phyloP scores from a whole-genome alignment of 768 basidiomycete species.

The Tylopilus balloui region DNA sequence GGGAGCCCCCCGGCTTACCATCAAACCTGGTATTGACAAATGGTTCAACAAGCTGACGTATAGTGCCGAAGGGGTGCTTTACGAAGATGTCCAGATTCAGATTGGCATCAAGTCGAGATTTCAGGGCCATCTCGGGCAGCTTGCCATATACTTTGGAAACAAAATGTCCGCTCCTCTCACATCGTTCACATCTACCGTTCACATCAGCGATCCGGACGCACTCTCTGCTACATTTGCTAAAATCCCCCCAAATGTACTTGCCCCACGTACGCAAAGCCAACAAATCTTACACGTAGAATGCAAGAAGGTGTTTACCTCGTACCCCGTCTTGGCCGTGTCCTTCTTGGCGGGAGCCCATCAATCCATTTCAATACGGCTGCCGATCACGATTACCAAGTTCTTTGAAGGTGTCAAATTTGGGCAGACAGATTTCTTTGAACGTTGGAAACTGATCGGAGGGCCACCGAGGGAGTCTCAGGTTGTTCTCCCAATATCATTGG shows the following conservation, averaged over 20 bases:
- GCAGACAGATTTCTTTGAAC: conserved; percentile 87
- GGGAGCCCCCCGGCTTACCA: conserved; percentile 50
- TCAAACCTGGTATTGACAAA: conserved; percentile 72
- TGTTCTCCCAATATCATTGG: conserved; percentile 77
- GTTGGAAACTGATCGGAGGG: conserved; percentile 97
- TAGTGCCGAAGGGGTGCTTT: conserved; percentile 81
- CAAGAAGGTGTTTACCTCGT: conserved; percentile 73
- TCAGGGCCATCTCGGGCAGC: conserved; percentile 89
- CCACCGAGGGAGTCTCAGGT: conserved; percentile 87
- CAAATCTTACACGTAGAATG: conserved; percentile 94
- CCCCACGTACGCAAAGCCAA: conserved; percentile 83
- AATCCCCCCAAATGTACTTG: conserved; percentile 79
- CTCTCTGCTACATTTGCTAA: conserved; percentile 84
- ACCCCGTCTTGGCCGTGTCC: conserved; percentile 81
- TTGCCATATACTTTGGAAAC: conserved; percentile 95
- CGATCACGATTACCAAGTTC: conserved; percentile 87
- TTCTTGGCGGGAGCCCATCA: conserved; percentile 93
- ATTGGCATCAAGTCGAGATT: conserved; percentile 96
- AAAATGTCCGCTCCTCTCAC: conserved; percentile 87
- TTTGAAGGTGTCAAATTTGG: conserved; percentile 88
- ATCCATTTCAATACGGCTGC: conserved; percentile 76
- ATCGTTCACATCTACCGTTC: conserved; percentile 81
- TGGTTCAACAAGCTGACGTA: conserved; percentile 87
- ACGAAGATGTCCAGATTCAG: conserved; percentile 93
- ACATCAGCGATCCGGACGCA: conserved; percentile 68